Base-by-base conservation (phyloP, 2,329 filamentous ascomycete genomes). In the Neofusicoccum sp. region DNA sequence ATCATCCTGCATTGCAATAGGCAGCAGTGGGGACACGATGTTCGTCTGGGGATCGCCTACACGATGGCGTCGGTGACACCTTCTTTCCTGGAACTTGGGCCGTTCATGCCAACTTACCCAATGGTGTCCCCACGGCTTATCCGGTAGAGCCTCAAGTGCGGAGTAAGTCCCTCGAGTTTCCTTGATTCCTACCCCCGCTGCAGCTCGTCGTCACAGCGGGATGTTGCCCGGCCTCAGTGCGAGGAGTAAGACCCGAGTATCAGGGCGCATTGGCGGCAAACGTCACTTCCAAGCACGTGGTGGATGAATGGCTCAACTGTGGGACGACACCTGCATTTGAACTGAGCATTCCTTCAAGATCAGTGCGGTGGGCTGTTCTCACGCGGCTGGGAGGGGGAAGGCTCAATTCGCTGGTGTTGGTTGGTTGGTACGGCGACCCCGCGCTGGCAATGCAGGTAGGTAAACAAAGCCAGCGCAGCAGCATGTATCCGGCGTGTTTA, bases 391-490 rank as follows among this genome's bases (percentile, higher is more conserved):
- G 54, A 33, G 29, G 39, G 39, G 28, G 39, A 29, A 36, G 16
- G 16, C n/a, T 44, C 29, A 14, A n/a, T 14, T 11, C 36, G 37
- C 1, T 41, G 12, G 37, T 56, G 33, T 48, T 41, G 43, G 36
- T 48, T 60, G 56, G 56, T 48, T 60, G 56, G 56, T 60, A 60
- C 31, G 16, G 56, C 43, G 56, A 60, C 54, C 54, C 54, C 54
- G 54, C 54, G 28, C 28, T 44, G 54, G 16, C 36, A 34, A 56
- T 56, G 54, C 54, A 56, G 54, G 54, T 56, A 56, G 22, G 22
- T 22, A 22, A 22, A 56, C 44, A 39, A 56, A 43, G 54, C 54
- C 54, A 56, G 8, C 54, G 45, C 54, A 56, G 54, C 54, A 56
- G 54, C 54, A 41, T 41, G 54, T 56, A 39, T 8, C 22, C 12